These are phyloP conservation scores for Microbotryum silenes-acaulis DNA, from an alignment of 1,284 basidiomycete genomes.

Conservation along the genomic window DNA sequence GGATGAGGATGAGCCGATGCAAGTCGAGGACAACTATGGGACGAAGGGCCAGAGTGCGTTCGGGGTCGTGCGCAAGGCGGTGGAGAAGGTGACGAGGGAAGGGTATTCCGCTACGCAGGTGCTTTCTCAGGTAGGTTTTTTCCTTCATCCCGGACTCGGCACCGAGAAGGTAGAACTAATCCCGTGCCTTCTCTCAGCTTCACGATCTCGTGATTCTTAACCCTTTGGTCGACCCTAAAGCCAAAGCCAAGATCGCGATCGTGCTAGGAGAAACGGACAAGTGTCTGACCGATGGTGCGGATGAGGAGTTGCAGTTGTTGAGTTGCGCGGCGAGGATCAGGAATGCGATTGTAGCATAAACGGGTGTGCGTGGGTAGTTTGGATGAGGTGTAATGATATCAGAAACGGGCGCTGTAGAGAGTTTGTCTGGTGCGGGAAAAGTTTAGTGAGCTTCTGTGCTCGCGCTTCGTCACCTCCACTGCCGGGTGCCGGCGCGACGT, in stretches of 20 bases:
- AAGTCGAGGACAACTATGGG: slow-evolving; percentile 43
- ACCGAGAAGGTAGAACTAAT: background rate
- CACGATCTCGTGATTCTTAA: slow-evolving; percentile 85
- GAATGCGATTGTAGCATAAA: slow-evolving; percentile 11
- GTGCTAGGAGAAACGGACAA: slow-evolving; percentile 94
- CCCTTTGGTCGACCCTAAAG: slow-evolving; percentile 65
- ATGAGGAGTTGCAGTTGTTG: slow-evolving; percentile 91
- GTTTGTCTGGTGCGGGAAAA: too few relatives aligned
- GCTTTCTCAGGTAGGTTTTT: slow-evolving; percentile 62
- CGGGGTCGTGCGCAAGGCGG: slow-evolving; percentile 61
- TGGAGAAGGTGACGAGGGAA: slow-evolving; percentile 68
- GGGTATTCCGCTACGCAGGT: slow-evolving; percentile 92
- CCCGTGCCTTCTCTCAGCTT: slow-evolving; percentile 49
- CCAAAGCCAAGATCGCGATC: slow-evolving; percentile 75
- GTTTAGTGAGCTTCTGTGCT: too few relatives aligned
- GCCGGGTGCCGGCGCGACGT: too few relatives aligned
- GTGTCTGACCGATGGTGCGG: slow-evolving; percentile 91
- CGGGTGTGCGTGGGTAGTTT: background rate
- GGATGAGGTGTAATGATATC: too few relatives aligned
- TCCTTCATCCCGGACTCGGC: too few relatives aligned
- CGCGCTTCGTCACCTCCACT: too few relatives aligned
- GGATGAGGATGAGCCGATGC: slow-evolving; percentile 32
- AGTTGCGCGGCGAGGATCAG: slow-evolving; percentile 68
- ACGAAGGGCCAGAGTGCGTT: slow-evolving; percentile 49
- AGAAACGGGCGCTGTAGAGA: too few relatives aligned